phyloP scores from a whole-genome alignment of 768 basidiomycete genomes.

The Phlegmacium glaucopus region DNA sequence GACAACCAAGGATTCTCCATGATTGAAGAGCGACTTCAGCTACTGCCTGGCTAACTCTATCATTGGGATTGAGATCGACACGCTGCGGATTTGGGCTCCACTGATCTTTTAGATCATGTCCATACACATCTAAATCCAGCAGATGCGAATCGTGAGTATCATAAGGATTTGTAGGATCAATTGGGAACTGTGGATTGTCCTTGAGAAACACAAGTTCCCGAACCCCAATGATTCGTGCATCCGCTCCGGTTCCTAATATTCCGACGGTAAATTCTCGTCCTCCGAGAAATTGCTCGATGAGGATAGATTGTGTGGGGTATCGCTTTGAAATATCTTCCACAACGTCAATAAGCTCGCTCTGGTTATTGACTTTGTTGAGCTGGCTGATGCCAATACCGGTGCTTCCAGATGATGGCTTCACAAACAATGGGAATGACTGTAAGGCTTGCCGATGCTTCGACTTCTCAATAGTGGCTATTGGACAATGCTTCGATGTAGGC shows the following conservation, averaged over 20 bases:
- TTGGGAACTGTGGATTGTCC: slow-evolving; percentile 7
- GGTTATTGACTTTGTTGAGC: slow-evolving; percentile 15
- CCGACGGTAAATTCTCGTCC: slow-evolving; percentile 24
- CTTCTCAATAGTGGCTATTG: slow-evolving; percentile 4
- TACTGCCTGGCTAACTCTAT: slow-evolving; percentile 7
- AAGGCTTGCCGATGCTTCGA: slow-evolving; percentile 12
- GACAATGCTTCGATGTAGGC: neutral
- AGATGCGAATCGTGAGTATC: slow-evolving; percentile 6
- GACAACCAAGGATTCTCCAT: slow-evolving; percentile 17
- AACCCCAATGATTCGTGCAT: slow-evolving; percentile 16
- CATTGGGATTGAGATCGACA: slow-evolving; percentile 7
- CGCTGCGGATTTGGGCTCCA: slow-evolving; percentile 11
- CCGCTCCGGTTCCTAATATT: slow-evolving; percentile 19
- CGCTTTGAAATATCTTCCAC: slow-evolving; percentile 10
- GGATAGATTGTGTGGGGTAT: slow-evolving; percentile 18
- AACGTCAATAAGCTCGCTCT: slow-evolving; percentile 8
- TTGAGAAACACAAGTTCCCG: slow-evolving; percentile 16
- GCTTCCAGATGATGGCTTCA: slow-evolving; percentile 18
- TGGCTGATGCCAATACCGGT: slow-evolving; percentile 18
- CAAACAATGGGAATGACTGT: slow-evolving; percentile 18
- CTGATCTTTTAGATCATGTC: slow-evolving; percentile 8
- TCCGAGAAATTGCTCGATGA: slow-evolving; percentile 21
- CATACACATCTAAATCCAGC: slow-evolving; percentile 16
- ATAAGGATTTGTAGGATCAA: slow-evolving; percentile 6
- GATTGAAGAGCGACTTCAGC: slow-evolving; percentile 15